These are phyloP conservation scores for Dendrobium huoshanense DNA, from an alignment of 106 monocot genomes.

Conservation along the genomic window DNA sequence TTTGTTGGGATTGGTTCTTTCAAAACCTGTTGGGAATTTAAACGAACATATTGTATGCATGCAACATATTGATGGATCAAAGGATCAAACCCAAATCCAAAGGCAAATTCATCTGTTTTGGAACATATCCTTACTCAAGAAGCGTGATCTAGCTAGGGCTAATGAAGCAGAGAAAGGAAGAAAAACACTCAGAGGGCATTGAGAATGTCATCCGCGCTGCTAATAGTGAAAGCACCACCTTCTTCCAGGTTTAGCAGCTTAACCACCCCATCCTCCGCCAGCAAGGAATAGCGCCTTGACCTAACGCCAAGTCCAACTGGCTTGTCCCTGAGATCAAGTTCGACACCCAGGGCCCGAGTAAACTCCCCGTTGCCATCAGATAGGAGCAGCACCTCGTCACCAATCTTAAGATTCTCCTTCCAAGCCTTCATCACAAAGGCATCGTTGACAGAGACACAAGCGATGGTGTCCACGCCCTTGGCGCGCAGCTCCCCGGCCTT, in stretches of 20 bases:
- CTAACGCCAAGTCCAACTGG: constrained; percentile 49
- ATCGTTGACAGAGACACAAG: constrained; percentile 62
- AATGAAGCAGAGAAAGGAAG: not conserved
- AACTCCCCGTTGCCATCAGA: constrained; percentile 58
- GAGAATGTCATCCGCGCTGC: constrained; percentile 54
- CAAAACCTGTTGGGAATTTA: not conserved
- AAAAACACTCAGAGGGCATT: constrained; percentile 28
- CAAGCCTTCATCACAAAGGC: constrained; percentile 68
- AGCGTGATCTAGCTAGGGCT: not conserved
- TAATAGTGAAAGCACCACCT: constrained; percentile 53
- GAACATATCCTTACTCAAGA: not conserved
- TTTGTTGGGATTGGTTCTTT: not conserved
- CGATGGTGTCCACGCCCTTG: constrained; percentile 55
- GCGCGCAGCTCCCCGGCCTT: constrained; percentile 40
- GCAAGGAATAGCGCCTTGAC: constrained; percentile 50
- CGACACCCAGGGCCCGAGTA: constrained; percentile 48
- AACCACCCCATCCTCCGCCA: constrained; percentile 54
- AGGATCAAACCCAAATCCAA: not conserved
- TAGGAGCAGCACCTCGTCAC: constrained; percentile 51
- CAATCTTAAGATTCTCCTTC: constrained; percentile 43
- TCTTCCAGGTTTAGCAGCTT: constrained; percentile 60
- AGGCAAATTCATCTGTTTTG: not conserved
- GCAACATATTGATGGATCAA: not conserved
- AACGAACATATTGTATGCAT: not conserved
- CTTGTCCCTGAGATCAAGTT: constrained; percentile 53